Base-by-base conservation (phyloP, 768 basidiomycete species). In the Heimioporus sp. region DNA sequence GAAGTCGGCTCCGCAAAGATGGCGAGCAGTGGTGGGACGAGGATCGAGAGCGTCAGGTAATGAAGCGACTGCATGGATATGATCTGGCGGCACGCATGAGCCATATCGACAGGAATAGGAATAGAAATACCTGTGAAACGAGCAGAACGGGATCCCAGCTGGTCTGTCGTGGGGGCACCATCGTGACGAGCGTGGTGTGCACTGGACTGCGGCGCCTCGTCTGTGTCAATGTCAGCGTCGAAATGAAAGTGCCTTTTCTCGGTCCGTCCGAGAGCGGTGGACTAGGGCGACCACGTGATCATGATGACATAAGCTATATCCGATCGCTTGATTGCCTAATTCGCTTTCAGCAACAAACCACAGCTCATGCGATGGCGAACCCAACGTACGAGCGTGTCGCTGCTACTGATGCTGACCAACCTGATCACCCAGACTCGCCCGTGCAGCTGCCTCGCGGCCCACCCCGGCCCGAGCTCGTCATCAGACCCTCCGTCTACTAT, bases 141-240 rank as follows among this genome's bases (percentile, higher is more conserved):
- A 97, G 80, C 52, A 96, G 72, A 4, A 91, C 72, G 17, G 95
- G 94, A 66, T 98, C 95, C 95, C 94, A 97, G 56, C 83, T 87
- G 28, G 75, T 69, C 45, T 71, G 69, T 54, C 76, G 76, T 48
- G 69, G 57, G 36, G 67, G 69, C 38, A 72, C 55, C 73, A 75
- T 76, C 51, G 36, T 53, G 30, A 28, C 31, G 30, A 34, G 32
- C 37, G 44, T 34, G 40, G 28, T 31, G 28, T 28, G 24, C 24
- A 28, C 24, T 28, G 24, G 7, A 5, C 24, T 28, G 24, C 24
- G 24, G 24, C 7, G 24, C 24, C 24, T 28, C 7, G 24, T 28
- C 24, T 5, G 5, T 28, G 24, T 28, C 5, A 28, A 28, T 35
- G 35, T 16, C 4, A n/a, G n/a, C n/a, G n/a, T n/a, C n/a, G n/a